Conservation (phyloP, 441 rosid genomes). For the Gossypium davidsonii region DNA sequence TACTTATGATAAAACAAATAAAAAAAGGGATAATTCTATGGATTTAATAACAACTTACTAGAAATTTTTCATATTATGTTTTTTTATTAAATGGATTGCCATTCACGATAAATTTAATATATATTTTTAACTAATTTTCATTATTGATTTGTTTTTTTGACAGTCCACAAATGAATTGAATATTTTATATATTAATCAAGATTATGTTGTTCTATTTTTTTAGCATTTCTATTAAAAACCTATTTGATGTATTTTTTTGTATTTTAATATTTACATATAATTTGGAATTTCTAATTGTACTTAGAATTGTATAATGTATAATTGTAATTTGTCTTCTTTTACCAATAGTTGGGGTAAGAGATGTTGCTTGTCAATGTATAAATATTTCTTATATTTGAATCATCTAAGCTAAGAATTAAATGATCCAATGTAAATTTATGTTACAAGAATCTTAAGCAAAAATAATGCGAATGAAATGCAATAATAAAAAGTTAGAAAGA, state of each 20-base stretch:
- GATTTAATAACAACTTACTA: too few species aligned
- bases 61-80: too few species aligned
- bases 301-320: too few species aligned
- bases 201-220: neutral
- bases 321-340: neutral
- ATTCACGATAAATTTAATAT: too few species aligned
- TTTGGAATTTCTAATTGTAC: too few species aligned
- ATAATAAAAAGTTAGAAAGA: too few species aligned
- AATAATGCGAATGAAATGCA: neutral
- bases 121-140: too few species aligned
- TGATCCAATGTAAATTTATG: neutral
- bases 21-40: too few species aligned
- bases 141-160: too few species aligned
- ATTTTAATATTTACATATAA: neutral
- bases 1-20: neutral
- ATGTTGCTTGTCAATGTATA: neutral
- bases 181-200: neutral
- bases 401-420: neutral
- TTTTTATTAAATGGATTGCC: too few species aligned
- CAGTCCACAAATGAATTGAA: too few species aligned
- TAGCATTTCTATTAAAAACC: neutral
- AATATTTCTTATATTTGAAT: neutral
- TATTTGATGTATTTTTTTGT: neutral
- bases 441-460: neutral
- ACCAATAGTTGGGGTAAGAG: neutral